Evolutionary conservation across 106 monocot genomes (phyloP).

Genomic region (Apostasia shenzhenica): DNA sequence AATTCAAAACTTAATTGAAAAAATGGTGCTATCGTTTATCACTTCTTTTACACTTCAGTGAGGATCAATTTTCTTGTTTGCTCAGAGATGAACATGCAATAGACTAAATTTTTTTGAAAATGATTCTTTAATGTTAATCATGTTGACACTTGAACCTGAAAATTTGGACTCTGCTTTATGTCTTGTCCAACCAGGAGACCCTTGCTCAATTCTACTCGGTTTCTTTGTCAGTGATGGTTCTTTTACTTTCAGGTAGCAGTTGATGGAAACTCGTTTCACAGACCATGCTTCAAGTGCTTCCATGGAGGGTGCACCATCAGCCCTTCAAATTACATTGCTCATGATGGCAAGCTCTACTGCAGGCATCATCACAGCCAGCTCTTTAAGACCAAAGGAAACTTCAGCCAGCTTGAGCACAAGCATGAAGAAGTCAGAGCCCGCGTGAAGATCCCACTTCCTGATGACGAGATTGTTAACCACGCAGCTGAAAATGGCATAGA

Average conservation of each 20-base stretch:
- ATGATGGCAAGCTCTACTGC: conserved; percentile 70
- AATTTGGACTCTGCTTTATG: no score
- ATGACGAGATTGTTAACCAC: background rate
- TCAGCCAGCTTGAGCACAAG: conserved; percentile 41
- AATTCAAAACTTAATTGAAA: no score
- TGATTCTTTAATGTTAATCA: no score
- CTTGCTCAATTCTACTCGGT: no score
- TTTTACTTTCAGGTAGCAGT: conserved; percentile 16
- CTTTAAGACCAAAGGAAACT: conserved; percentile 58
- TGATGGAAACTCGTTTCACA: conserved; percentile 48
- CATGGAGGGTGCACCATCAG: conserved; percentile 77
- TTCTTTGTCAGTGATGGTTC: background rate
- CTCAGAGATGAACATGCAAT: no score
- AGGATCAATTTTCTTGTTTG: no score
- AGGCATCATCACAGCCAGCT: conserved; percentile 69
- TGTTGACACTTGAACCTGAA: no score
- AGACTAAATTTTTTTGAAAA: no score
- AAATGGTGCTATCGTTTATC: no score
- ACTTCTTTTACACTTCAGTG: no score
- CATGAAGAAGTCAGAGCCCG: conserved; percentile 9
- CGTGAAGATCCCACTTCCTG: background rate
- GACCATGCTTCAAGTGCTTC: conserved; percentile 61
- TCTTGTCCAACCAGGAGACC: no score
- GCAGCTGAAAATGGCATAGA: background rate
- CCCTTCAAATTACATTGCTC: conserved; percentile 72